Conservation (phyloP, 768 basidiomycete species). For the Tulasnella sp. region DNA sequence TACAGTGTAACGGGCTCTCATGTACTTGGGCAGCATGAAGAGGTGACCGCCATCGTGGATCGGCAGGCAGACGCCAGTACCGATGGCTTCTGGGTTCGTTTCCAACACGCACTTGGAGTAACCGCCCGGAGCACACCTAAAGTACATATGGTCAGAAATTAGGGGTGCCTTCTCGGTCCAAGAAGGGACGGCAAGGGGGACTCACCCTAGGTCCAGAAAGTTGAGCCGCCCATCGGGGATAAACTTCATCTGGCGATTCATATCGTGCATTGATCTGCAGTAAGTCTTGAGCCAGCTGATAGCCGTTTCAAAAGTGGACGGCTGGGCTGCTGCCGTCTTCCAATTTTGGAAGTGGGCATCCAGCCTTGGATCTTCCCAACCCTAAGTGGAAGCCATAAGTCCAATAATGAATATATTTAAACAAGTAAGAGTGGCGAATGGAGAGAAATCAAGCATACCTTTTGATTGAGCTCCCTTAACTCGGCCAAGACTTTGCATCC, state of each 20-base stretch:
- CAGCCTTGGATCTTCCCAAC: neutral
- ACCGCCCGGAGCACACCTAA: neutral
- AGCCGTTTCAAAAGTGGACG: neutral
- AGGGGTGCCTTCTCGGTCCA: too few relatives aligned
- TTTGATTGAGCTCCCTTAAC: neutral
- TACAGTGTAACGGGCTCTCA: neutral
- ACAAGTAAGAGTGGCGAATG: neutral
- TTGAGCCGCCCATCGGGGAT: neutral
- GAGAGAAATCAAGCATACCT: neutral
- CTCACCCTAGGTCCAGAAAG: conserved; percentile 9
- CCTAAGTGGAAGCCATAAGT: too few relatives aligned
- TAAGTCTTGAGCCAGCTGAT: neutral
- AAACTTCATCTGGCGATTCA: neutral
- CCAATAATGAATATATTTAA: too few relatives aligned
- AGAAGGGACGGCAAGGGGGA: neutral
- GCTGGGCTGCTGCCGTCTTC: neutral
- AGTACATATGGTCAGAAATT: too few relatives aligned
- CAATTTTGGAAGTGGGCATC: neutral
- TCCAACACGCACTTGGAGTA: neutral
- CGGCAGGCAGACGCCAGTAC: neutral
- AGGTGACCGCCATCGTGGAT: neutral
- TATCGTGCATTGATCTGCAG: neutral
- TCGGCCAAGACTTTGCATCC: neutral
- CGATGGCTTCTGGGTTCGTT: neutral
- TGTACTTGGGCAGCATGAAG: neutral